Percentiles rank a stretch among this genome's conserved stretches.
Conservation (phyloP, 1,284 basidiomycete genomes). For the Melampsora larici-populina region DNA sequence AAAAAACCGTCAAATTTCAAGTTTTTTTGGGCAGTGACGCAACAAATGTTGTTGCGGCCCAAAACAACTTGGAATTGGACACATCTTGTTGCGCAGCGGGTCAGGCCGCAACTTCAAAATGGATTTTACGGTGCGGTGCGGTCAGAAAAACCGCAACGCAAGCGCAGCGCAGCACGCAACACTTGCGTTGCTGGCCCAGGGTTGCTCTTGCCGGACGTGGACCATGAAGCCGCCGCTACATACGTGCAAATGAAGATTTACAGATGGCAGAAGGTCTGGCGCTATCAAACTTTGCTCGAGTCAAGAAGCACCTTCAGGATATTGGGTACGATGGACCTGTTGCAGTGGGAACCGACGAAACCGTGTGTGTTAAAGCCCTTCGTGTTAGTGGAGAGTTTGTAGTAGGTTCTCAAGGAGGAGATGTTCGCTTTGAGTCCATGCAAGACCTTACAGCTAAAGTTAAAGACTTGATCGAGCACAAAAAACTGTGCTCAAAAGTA, state of each 20-base stretch:
- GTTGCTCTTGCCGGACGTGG: no score
- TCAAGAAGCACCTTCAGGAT: not conserved
- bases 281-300: constrained; percentile 1
- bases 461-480: not conserved
- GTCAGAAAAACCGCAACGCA: no score
- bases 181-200: no score
- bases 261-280: constrained; percentile 12
- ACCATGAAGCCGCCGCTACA: not conserved
- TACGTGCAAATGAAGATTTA: not conserved
- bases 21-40: no score
- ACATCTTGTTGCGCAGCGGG: no score
- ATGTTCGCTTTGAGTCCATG: constrained; percentile 2
- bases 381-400: not conserved
- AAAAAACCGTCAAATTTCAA: no score
- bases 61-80: no score
- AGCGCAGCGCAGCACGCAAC: no score
- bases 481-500: constrained; percentile 4
- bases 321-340: not conserved
- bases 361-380: not conserved
- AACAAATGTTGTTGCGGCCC: no score
- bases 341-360: constrained; percentile 3
- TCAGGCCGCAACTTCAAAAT: no score
- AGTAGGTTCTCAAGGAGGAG: constrained; percentile 15
- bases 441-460: not conserved
- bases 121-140: no score